Conservation (phyloP, 2,329 filamentous ascomycete species). For the Trematosphaeria pertusa region DNA sequence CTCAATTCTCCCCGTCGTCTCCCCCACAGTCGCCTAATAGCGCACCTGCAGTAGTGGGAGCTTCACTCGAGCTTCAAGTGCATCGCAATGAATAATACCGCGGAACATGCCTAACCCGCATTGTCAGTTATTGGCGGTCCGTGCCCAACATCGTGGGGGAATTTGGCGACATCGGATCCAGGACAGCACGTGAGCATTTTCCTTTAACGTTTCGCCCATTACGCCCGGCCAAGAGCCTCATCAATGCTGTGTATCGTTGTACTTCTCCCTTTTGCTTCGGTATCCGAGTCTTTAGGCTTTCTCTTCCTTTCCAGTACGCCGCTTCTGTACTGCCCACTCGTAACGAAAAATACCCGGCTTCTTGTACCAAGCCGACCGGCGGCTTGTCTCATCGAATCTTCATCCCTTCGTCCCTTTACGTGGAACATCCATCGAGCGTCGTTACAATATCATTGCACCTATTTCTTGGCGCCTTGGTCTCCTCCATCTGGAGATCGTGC, state of each 20-base stretch:
- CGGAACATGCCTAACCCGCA: no score
- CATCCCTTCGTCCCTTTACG: constrained; percentile 11
- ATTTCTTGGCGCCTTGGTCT: constrained; percentile 12
- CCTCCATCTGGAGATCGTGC: neutral
- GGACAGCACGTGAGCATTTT: constrained; percentile 15
- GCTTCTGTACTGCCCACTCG: constrained; percentile 9
- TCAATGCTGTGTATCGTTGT: constrained; percentile 23
- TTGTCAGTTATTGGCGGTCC: constrained; percentile 2
- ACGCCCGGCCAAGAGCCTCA: constrained; percentile 25
- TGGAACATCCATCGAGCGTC: constrained; percentile 7
- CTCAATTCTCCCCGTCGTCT: constrained; percentile 12
- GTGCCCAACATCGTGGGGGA: constrained; percentile 13
- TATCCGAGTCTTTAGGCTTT: neutral
- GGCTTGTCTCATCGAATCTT: constrained; percentile 2
- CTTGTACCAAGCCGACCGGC: constrained; percentile 9
- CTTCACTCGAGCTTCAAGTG: constrained; percentile 16
- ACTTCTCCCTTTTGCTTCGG: neutral
- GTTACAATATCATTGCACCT: constrained; percentile 7
- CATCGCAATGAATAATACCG: constrained; percentile 16
- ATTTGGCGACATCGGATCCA: constrained; percentile 16
- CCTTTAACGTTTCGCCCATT: constrained; percentile 2
- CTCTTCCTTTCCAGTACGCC: constrained; percentile 1
- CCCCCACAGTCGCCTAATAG: constrained; percentile 27
- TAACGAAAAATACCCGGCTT: constrained; percentile 8
- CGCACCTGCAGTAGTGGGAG: constrained; percentile 35